A percentile compares a stretch with the other conserved stretches of the same genome.
Evolutionary conservation across 1,139 yeast genomes (phyloP).

Genomic region (Geotrichum citri-aurantii): DNA sequence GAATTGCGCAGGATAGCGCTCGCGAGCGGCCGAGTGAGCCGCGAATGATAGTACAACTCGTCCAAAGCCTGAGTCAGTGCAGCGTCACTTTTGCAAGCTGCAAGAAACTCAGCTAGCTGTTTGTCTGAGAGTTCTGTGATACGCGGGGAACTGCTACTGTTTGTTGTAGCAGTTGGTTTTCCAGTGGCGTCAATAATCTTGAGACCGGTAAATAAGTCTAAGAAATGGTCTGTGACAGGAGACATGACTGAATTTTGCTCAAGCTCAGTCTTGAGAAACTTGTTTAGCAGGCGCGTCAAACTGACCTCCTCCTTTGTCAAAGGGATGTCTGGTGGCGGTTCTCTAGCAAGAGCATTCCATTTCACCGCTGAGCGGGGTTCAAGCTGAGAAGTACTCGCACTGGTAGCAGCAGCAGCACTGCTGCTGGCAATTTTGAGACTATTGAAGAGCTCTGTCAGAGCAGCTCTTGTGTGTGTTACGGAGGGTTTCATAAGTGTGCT

Average conservation of each 20-base stretch:
- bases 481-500: slow-evolving; percentile 6
- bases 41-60: slow-evolving; percentile 27
- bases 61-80: slow-evolving; percentile 22
- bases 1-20: slow-evolving; percentile 23
- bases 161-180: slow-evolving; percentile 6
- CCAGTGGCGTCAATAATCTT: slow-evolving; percentile 18
- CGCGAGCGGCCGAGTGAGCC: slow-evolving; percentile 23
- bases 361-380: background rate
- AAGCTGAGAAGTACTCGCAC: background rate
- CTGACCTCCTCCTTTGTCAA: slow-evolving; percentile 24
- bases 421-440: slow-evolving; percentile 8
- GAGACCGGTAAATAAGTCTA: slow-evolving; percentile 29
- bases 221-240: slow-evolving; percentile 27
- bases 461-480: slow-evolving; percentile 4
- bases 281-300: slow-evolving; percentile 22
- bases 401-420: background rate
- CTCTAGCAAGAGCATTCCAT: slow-evolving; percentile 18
- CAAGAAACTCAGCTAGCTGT: slow-evolving; percentile 1
- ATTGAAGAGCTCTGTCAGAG: slow-evolving; percentile 13
- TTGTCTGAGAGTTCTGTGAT: slow-evolving; percentile 3
- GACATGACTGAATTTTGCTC: slow-evolving; percentile 19
- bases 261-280: slow-evolving; percentile 22
- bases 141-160: slow-evolving; percentile 12
- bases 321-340: slow-evolving; percentile 21
- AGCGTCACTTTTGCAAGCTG: slow-evolving; percentile 15